These are phyloP conservation scores for Aphanoascus verrucosus DNA, from an alignment of 2,329 filamentous ascomycete species.

Conservation along the genomic window DNA sequence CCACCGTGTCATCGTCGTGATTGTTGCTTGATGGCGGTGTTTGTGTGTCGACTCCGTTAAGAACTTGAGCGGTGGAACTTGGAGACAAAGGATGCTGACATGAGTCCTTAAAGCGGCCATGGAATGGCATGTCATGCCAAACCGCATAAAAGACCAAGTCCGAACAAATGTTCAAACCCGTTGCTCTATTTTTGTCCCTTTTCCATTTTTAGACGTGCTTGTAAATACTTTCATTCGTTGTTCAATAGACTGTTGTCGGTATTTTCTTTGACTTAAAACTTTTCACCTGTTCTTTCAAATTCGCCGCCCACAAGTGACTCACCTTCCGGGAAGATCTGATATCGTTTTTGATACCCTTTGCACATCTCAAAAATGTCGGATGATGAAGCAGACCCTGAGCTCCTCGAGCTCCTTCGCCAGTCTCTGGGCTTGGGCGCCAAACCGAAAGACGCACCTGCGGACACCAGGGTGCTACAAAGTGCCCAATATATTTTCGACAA, in stretches of 20 bases:
- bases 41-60: too few relatives aligned
- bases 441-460: conserved; percentile 46
- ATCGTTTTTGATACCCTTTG: not conserved
- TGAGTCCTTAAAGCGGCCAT: too few relatives aligned
- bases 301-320: not conserved
- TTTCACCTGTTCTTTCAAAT: not conserved
- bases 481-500: conserved; percentile 87
- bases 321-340: not conserved
- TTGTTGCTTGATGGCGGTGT: too few relatives aligned
- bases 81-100: too few relatives aligned
- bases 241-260: not conserved
- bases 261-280: not conserved
- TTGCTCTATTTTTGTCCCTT: not conserved
- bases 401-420: conserved; percentile 74
- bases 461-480: conserved; percentile 70
- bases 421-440: conserved; percentile 57
- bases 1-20: too few relatives aligned
- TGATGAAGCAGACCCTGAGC: conserved; percentile 79
- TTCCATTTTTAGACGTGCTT: not conserved
- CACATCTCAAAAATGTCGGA: conserved; percentile 30
- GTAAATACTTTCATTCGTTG: not conserved
- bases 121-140: too few relatives aligned
- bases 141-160: too few relatives aligned
- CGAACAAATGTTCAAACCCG: too few relatives aligned
- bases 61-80: too few relatives aligned